Conservation (phyloP, 352 stramenopile species). For the Peronospora belbahrii region DNA sequence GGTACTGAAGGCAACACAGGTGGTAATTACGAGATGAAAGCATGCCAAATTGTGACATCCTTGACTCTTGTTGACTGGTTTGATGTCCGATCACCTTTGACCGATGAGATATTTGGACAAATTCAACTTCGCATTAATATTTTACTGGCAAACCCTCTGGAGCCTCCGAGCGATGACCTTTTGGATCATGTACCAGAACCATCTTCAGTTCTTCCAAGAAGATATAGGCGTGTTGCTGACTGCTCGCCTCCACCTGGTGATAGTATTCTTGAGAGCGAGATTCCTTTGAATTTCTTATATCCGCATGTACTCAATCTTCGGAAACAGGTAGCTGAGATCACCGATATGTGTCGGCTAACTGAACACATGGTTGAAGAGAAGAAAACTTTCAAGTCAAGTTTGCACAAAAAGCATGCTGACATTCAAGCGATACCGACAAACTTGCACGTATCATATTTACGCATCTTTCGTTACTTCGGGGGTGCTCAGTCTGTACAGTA, state of each 20-base stretch:
- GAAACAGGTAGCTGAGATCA: conserved; percentile 53
- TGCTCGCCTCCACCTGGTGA: conserved; percentile 30
- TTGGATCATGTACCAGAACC: conserved; percentile 10
- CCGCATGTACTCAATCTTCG: conserved; percentile 64
- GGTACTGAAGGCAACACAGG: conserved; percentile 10
- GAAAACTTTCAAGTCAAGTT: conserved; percentile 80
- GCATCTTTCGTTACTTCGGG: conserved; percentile 64
- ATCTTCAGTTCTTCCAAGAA: conserved; percentile 15
- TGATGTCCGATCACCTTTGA: conserved; percentile 51
- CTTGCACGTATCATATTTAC: conserved; percentile 77
- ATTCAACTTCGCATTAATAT: conserved; percentile 73
- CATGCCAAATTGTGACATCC: conserved; percentile 43
- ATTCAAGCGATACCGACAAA: conserved; percentile 81
- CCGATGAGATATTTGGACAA: conserved; percentile 55
- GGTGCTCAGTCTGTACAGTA: conserved; percentile 19
- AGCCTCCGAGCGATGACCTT: conserved; percentile 15
- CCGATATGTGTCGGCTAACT: conserved; percentile 56
- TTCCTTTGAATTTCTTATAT: conserved; percentile 63
- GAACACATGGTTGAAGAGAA: conserved; percentile 58
- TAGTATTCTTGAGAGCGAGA: conserved; percentile 49
- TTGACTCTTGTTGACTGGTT: conserved; percentile 77
- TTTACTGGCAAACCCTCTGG: conserved; percentile 46
- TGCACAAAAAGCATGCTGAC: conserved; percentile 73
- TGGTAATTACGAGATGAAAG: conserved; percentile 10
- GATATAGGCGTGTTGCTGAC: conserved; percentile 33